Percentiles rank a stretch among this genome's conserved stretches.
phyloP scores from a whole-genome alignment of 139 green algal genomes.

The Penium margaritaceum region DNA sequence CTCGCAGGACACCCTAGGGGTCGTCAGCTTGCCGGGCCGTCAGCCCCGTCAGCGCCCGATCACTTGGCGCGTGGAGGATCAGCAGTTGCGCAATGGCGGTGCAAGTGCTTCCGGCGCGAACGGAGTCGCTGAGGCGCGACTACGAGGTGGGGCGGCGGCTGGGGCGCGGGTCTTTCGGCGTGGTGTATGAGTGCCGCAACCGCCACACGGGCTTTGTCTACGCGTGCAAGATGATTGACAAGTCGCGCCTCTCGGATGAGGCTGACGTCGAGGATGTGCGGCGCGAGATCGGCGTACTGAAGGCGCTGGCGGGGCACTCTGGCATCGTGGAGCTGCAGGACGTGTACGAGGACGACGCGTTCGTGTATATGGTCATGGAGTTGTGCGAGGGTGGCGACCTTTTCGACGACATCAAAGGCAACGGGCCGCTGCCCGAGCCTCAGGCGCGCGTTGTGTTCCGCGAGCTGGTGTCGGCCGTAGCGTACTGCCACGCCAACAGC shows the following conservation, averaged over 20 bases:
- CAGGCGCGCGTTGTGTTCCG: constrained; percentile 6
- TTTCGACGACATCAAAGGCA: constrained; percentile 16
- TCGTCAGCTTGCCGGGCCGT: too few species aligned
- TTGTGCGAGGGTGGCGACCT: constrained; percentile 23
- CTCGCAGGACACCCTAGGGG: too few species aligned
- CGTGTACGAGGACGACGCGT: constrained; percentile 18
- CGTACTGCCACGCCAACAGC: constrained; percentile 7
- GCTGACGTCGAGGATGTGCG: neutral
- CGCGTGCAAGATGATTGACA: constrained; percentile 27
- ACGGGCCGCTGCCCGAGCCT: neutral
- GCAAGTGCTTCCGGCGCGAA: too few species aligned
- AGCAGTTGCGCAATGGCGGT: too few species aligned
- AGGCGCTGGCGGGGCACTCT: constrained; percentile 8
- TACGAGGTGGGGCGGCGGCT: constrained; percentile 3
- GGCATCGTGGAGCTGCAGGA: constrained; percentile 16
- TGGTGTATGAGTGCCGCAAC: constrained; percentile 9
- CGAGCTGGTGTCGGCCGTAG: constrained; percentile 10
- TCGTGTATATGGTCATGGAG: constrained; percentile 31
- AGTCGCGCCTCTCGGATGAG: neutral
- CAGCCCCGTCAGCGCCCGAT: too few species aligned
- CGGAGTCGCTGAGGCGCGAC: too few species aligned
- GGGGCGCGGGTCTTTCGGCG: neutral
- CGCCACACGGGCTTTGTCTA: constrained; percentile 2
- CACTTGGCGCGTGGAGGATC: too few species aligned
- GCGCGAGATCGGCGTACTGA: constrained; percentile 6